Evolutionary conservation across 805 yeast genomes (phyloP).

Genomic region (Hanseniaspora taiwanica): DNA sequence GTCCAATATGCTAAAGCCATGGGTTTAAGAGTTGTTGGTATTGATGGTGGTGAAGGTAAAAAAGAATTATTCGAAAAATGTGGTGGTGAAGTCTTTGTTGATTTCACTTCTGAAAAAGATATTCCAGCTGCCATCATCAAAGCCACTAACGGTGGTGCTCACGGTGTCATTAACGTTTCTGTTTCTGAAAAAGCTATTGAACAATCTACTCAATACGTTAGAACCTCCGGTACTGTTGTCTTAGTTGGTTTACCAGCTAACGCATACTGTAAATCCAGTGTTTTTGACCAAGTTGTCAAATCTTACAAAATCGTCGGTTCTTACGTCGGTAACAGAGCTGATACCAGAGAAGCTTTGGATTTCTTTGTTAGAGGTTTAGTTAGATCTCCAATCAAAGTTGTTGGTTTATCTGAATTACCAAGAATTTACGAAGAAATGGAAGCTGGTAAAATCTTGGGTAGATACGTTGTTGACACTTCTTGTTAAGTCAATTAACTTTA

Average conservation of each 20-base stretch:
- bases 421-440: slow-evolving; percentile 64
- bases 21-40: slow-evolving; percentile 60
- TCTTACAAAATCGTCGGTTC: slow-evolving; percentile 36
- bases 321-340: slow-evolving; percentile 40
- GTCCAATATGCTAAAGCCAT: slow-evolving; percentile 64
- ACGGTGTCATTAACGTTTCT: slow-evolving; percentile 55
- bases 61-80: slow-evolving; percentile 35
- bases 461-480: slow-evolving; percentile 72
- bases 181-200: slow-evolving; percentile 41
- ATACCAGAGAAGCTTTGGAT: slow-evolving; percentile 52
- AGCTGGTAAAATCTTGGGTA: slow-evolving; percentile 73
- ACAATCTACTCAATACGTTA: slow-evolving; percentile 37
- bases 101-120: slow-evolving; percentile 39
- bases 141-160: slow-evolving; percentile 52
- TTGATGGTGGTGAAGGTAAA: slow-evolving; percentile 69
- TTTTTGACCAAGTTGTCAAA: slow-evolving; percentile 37
- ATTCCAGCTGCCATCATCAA: slow-evolving; percentile 31
- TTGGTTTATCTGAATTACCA: slow-evolving; percentile 60
- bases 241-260: slow-evolving; percentile 48
- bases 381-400: slow-evolving; percentile 61
- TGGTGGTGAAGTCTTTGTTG: slow-evolving; percentile 55
- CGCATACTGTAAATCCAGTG: slow-evolving; percentile 33
- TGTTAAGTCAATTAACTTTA: not conserved
- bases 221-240: slow-evolving; percentile 48
- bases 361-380: slow-evolving; percentile 63